Base-by-base conservation (phyloP, 208 protist genomes). In the Crithidia expoeki region DNA sequence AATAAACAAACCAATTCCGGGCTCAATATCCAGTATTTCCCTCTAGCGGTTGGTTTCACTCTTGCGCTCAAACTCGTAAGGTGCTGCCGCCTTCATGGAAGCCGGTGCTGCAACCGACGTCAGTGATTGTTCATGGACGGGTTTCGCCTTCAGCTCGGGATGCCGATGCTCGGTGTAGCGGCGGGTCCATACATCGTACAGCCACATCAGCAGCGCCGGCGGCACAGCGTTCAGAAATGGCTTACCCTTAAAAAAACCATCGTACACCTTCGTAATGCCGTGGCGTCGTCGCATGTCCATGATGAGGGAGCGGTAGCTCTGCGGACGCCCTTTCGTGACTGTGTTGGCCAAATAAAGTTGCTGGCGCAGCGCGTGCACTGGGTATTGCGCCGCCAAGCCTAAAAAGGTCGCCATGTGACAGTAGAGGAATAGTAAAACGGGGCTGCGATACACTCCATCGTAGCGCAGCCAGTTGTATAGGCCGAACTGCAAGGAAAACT, bases 191-290 rank as follows among this genome's bases (percentile, higher is more conserved):
- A 85, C 14, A 58, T 96, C 92, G 65, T 94, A 96, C 0, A 81
- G 7, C 12, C 63, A 77, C 77, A 96, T 72, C 19, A 93, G 59
- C 62, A 94, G 69, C 36, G 92, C 92, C 19, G 83, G 61, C 25
- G 89, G 81, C 36, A 92, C 64, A 5, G 92, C 84, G 64, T 85
- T 79, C 27, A 96, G 75, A 19, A 93, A 58, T 3, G 92, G 92
- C 23, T 81, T 76, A 17, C 74, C 63, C 33, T 58, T 62, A 56
- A 94, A 96, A 69, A 94, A 96, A 28, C 92, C 92, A 32, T 96
- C 92, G 73, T 79, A 96, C 32, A 96, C 59, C 60, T 91, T 93
- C 6, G 85, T 87, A 23, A 94, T 69, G 32, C 89, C 92, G 67
- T 93, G 86, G 25, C 78, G 78, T 0, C 74, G 78, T 6, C 86